Conservation (phyloP, 1,284 basidiomycete species). For the Rhodotorula sp. region DNA sequence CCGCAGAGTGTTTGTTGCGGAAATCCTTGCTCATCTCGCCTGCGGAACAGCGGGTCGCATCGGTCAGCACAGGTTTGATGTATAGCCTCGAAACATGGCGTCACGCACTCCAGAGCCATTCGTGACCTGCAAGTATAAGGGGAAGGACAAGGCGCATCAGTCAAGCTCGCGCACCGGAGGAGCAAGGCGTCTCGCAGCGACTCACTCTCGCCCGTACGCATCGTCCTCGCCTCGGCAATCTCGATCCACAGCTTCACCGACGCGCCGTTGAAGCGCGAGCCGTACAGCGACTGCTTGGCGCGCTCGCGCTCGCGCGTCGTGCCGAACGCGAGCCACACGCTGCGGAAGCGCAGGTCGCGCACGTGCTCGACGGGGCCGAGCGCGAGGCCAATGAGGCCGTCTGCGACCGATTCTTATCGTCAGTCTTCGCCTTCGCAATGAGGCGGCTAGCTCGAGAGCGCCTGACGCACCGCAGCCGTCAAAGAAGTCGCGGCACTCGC, state of each 20-base stretch:
- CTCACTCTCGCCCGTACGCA: slow-evolving; percentile 6
- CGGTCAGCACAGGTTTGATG: too few relatives aligned
- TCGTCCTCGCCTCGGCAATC: background rate
- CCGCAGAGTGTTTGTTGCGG: background rate
- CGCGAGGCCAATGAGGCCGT: slow-evolving; percentile 12
- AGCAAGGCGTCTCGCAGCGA: background rate
- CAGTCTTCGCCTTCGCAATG: too few relatives aligned
- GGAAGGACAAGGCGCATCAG: too few relatives aligned
- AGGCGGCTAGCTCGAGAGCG: too few relatives aligned
- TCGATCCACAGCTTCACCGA: slow-evolving; percentile 17
- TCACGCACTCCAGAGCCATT: slow-evolving; percentile 20
- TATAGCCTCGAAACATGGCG: too few relatives aligned
- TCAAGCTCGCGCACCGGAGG: rapidly evolving
- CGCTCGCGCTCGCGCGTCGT: background rate
- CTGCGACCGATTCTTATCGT: background rate
- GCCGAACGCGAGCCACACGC: slow-evolving; percentile 19
- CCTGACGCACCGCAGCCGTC: slow-evolving; percentile 2
- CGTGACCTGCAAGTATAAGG: background rate
- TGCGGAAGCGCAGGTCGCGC: too few relatives aligned
- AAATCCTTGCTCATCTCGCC: slow-evolving; percentile 17
- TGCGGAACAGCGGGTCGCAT: background rate
- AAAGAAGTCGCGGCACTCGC: slow-evolving; percentile 17
- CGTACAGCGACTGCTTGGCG: background rate
- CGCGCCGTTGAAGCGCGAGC: background rate
- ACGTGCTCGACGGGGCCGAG: background rate